A percentile compares a stretch with the other conserved stretches of the same genome.
Evolutionary conservation across 768 basidiomycete genomes (phyloP).

Genomic region (Termitomyces sp.): DNA sequence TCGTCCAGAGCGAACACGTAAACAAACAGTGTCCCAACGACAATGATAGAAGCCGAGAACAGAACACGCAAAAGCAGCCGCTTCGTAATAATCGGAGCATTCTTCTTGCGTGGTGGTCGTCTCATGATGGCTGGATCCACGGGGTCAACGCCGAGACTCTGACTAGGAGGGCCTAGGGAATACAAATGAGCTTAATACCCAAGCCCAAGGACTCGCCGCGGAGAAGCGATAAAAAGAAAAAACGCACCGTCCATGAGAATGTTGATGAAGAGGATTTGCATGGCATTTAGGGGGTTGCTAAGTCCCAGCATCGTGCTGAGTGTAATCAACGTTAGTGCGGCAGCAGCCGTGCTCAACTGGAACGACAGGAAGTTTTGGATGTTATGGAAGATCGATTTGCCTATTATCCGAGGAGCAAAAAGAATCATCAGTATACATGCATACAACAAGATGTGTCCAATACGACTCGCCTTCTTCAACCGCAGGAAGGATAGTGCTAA

Average conservation of each 20-base stretch:
- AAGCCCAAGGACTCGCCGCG: not conserved
- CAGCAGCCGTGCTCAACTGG: slow-evolving; percentile 96
- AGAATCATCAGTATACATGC: slow-evolving; percentile 2
- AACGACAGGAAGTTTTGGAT: slow-evolving; percentile 98
- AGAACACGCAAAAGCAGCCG: slow-evolving; percentile 73
- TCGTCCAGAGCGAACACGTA: slow-evolving; percentile 83
- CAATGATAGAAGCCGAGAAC: slow-evolving; percentile 93
- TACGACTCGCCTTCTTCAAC: slow-evolving; percentile 75
- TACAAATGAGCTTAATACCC: slow-evolving; percentile 1
- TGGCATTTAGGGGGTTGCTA: slow-evolving; percentile 91
- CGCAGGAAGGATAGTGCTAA: slow-evolving; percentile 89
- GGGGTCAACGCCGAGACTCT: slow-evolving; percentile 95
- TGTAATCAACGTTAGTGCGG: slow-evolving; percentile 92
- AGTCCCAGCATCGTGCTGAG: slow-evolving; percentile 87
- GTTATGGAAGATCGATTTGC: slow-evolving; percentile 98
- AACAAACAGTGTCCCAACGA: slow-evolving; percentile 82
- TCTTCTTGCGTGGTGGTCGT: slow-evolving; percentile 87
- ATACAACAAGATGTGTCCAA: not conserved
- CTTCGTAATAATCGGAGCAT: slow-evolving; percentile 79
- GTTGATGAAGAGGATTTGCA: slow-evolving; percentile 99
- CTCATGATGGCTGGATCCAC: slow-evolving; percentile 92
- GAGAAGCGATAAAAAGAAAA: not conserved
- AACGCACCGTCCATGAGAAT: slow-evolving; percentile 92
- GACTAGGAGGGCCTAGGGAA: slow-evolving; percentile 79
- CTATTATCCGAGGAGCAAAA: slow-evolving; percentile 35